Conservation (phyloP, 352 stramenopile species). For the Globisporangium barbulae region DNA sequence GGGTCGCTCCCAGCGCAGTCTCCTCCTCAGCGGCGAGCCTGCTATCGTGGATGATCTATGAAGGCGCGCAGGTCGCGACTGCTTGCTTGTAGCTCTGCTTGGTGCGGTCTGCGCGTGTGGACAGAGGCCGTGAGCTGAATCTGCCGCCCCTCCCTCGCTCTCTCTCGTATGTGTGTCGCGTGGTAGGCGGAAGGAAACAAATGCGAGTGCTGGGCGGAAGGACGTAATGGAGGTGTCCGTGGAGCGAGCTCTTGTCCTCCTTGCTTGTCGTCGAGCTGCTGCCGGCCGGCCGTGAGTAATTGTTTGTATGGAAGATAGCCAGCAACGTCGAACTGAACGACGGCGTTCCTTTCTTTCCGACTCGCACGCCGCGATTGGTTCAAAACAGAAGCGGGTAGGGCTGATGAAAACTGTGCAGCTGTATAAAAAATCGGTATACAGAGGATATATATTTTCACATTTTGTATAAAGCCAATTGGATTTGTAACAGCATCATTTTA, state of each 20-base stretch:
- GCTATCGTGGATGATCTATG: slow-evolving; percentile 1
- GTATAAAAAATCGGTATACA: not conserved
- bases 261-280: not conserved
- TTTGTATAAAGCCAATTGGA: not conserved
- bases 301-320: slow-evolving; percentile 11
- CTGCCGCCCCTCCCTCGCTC: not conserved
- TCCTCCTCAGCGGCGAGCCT: not conserved
- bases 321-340: slow-evolving; percentile 1
- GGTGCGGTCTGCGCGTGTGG: not conserved
- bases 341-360: slow-evolving; percentile 8
- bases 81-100: not conserved
- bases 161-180: not conserved
- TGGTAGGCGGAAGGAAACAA: slow-evolving; percentile 2
- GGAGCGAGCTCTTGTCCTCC: not conserved
- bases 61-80: not conserved
- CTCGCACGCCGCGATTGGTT: not conserved
- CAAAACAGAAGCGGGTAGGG: not conserved
- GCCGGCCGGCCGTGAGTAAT: not conserved
- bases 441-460: not conserved
- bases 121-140: not conserved
- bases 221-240: not conserved
- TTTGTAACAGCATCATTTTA: not conserved
- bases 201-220: not conserved
- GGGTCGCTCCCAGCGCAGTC: slow-evolving; percentile 4
- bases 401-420: not conserved